These are phyloP conservation scores for Nitzschia sp. DNA, from an alignment of 108 stramenopile genomes.

Conservation along the genomic window DNA sequence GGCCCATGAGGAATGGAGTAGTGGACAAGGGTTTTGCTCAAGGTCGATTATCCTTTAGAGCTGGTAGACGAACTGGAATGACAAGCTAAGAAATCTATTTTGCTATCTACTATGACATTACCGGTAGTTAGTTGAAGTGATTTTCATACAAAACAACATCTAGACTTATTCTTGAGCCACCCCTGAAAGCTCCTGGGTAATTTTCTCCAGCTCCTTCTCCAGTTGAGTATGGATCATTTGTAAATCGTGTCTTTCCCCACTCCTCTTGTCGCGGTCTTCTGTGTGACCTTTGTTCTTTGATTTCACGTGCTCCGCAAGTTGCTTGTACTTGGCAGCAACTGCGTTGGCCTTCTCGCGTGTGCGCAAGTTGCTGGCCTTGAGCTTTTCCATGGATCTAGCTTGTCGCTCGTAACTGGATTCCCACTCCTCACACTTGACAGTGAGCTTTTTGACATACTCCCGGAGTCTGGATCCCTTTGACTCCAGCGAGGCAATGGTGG, in stretches of 20 bases:
- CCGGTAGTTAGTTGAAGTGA: too few relatives aligned
- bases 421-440: constrained; percentile 54
- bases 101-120: neutral
- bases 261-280: constrained; percentile 28
- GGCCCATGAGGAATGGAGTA: constrained; percentile 65
- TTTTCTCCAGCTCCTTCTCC: constrained; percentile 38
- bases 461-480: constrained; percentile 35
- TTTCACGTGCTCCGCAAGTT: constrained; percentile 24
- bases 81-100: neutral
- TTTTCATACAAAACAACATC: neutral
- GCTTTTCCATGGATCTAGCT: constrained; percentile 28
- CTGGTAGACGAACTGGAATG: constrained; percentile 58
- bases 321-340: constrained; percentile 25
- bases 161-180: constrained; percentile 5
- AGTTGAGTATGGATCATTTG: constrained; percentile 32
- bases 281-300: constrained; percentile 26
- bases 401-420: constrained; percentile 42
- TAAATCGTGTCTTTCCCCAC: constrained; percentile 24
- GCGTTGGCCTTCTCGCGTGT: constrained; percentile 31
- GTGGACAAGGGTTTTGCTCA: constrained; percentile 78
- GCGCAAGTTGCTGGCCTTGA: constrained; percentile 26
- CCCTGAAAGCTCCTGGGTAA: constrained; percentile 30
- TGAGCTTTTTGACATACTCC: constrained; percentile 51
- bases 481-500: constrained; percentile 29
- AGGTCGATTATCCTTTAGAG: constrained; percentile 67